Evolutionary conservation across 2,329 filamentous ascomycete genomes (phyloP).

Genomic region (Ophiostoma triangulosporum): DNA sequence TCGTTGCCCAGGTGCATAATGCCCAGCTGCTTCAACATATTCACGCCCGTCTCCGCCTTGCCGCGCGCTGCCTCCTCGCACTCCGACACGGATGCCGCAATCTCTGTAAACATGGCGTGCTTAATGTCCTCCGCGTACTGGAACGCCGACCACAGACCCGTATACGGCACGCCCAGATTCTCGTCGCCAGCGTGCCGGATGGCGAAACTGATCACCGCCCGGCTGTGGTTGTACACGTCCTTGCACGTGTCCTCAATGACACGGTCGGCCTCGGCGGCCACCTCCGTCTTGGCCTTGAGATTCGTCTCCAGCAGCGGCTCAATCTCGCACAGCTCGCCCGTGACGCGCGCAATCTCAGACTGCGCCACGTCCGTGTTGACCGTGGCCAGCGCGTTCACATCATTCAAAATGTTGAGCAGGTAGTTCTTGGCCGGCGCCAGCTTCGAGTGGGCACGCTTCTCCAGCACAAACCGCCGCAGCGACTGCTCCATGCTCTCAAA

Average conservation of each 20-base stretch:
- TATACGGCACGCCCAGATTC: slow-evolving; percentile 73
- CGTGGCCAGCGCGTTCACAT: slow-evolving; percentile 67
- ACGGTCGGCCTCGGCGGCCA: slow-evolving; percentile 67
- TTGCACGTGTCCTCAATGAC: slow-evolving; percentile 76
- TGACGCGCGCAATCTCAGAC: slow-evolving; percentile 71
- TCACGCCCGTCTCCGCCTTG: slow-evolving; percentile 68
- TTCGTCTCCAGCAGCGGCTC: slow-evolving; percentile 78
- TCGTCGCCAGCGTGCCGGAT: slow-evolving; percentile 65
- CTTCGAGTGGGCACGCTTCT: slow-evolving; percentile 91
- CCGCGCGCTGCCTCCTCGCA: slow-evolving; percentile 80
- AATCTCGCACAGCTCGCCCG: slow-evolving; percentile 63
- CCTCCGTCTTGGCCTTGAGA: slow-evolving; percentile 63
- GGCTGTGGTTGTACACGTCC: slow-evolving; percentile 74
- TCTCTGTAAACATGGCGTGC: slow-evolving; percentile 78
- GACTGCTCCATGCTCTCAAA: slow-evolving; percentile 86
- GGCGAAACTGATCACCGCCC: slow-evolving; percentile 58
- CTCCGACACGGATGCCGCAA: slow-evolving; percentile 60
- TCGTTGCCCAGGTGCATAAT: slow-evolving; percentile 78
- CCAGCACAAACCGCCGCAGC: slow-evolving; percentile 80
- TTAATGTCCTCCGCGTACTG: slow-evolving; percentile 90
- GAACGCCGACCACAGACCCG: slow-evolving; percentile 72
- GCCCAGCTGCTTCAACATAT: slow-evolving; percentile 76
- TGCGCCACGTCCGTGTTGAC: slow-evolving; percentile 83
- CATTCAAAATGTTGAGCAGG: slow-evolving; percentile 80
- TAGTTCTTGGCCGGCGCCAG: slow-evolving; percentile 93